A percentile compares a stretch with the other conserved stretches of the same genome.
Evolutionary conservation across 345 rosid genomes (phyloP).

Genomic region (Brassica juncea): DNA sequence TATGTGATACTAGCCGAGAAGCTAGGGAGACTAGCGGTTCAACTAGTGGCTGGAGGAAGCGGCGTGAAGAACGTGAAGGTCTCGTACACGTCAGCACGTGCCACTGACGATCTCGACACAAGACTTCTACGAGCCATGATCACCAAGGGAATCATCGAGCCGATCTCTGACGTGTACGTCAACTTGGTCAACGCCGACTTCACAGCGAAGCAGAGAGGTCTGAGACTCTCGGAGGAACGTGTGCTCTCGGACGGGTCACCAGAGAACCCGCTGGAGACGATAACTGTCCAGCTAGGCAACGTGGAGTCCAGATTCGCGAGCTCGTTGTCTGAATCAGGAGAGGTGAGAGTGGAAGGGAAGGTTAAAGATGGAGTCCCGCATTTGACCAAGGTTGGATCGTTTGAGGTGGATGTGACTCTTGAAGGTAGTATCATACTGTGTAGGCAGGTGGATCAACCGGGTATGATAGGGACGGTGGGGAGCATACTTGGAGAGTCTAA

Average conservation of each 20-base stretch:
- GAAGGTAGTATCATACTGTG: conserved; percentile 80
- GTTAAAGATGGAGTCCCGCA: conserved; percentile 81
- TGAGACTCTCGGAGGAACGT: conserved; percentile 72
- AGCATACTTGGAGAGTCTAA: conserved; percentile 74
- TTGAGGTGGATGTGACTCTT: conserved; percentile 77
- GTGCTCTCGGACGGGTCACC: conserved; percentile 61
- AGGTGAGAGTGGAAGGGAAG: conserved; percentile 67
- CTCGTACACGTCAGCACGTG: conserved; percentile 66
- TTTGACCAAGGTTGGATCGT: conserved; percentile 75
- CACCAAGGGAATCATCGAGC: conserved; percentile 74
- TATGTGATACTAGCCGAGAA: conserved; percentile 68
- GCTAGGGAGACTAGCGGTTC: conserved; percentile 75
- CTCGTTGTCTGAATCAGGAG: conserved; percentile 70
- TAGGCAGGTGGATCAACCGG: conserved; percentile 85
- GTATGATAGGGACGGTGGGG: conserved; percentile 78
- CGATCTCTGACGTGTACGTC: conserved; percentile 68
- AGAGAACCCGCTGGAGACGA: conserved; percentile 66
- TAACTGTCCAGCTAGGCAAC: conserved; percentile 75
- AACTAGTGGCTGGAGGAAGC: conserved; percentile 72
- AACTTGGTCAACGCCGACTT: conserved; percentile 82
- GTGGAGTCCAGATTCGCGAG: conserved; percentile 79
- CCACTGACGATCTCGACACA: conserved; percentile 83
- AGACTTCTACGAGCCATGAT: conserved; percentile 87
- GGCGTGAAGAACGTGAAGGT: conserved; percentile 73
- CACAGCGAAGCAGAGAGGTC: conserved; percentile 81